A percentile compares a stretch with the other conserved stretches of the same genome.
phyloP scores from a whole-genome alignment of 345 rosid species.

The Iberis pinnata region DNA sequence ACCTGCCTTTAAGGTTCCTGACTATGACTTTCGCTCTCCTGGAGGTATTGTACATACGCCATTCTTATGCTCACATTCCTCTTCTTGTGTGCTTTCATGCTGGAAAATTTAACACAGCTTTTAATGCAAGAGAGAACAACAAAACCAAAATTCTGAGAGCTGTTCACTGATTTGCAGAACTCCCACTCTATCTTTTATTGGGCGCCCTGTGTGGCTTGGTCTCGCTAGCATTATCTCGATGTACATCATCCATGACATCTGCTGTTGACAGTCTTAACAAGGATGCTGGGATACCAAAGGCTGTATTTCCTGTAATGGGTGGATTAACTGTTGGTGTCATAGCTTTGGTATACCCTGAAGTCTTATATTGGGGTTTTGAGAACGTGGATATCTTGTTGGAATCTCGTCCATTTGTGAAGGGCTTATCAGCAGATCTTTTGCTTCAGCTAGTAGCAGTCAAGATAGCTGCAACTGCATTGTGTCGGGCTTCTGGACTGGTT shows the following conservation, averaged over 20 bases:
- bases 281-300: conserved; percentile 57
- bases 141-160: conserved; percentile 9
- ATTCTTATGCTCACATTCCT: conserved; percentile 2
- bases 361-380: conserved; percentile 94
- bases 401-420: conserved; percentile 70
- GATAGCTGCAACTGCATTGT: conserved; percentile 72
- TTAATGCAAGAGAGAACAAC: neutral
- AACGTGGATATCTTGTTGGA: conserved; percentile 84
- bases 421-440: conserved; percentile 67
- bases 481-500: conserved; percentile 88
- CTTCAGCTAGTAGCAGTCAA: conserved; percentile 80
- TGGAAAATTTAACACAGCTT: neutral
- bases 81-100: conserved; percentile 11
- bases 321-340: conserved; percentile 59
- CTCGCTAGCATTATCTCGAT: conserved; percentile 61
- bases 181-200: conserved; percentile 77
- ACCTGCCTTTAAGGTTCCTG: conserved; percentile 86
- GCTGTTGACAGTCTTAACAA: conserved; percentile 50
- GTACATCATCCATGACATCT: conserved; percentile 61
- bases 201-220: conserved; percentile 76
- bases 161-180: conserved; percentile 49
- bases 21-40: conserved; percentile 82
- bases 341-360: conserved; percentile 81
- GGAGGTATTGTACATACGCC: conserved; percentile 72
- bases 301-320: conserved; percentile 66